Base-by-base conservation (phyloP, 139 green algal genomes). In the Pedinophyceae sp. region DNA sequence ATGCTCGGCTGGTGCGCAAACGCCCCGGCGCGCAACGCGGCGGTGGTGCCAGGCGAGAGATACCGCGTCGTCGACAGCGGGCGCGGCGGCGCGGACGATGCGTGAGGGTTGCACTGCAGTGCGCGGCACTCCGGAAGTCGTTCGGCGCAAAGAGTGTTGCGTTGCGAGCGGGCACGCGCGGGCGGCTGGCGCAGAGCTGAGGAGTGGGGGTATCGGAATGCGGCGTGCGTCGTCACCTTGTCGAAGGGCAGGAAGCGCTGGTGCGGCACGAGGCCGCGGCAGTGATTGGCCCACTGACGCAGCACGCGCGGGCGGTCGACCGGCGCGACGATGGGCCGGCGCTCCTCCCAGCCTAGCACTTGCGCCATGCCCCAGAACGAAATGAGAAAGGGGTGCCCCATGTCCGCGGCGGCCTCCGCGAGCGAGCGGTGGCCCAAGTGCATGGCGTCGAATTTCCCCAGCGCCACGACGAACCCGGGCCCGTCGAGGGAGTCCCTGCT, bases 401-500 rank as follows among this genome's bases (percentile, higher is more conserved):
- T 38, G 2, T 52, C 30, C 10, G 62, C 62, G 16, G 77, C 77
- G 4, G 63, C 57, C 10, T 54, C 40, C 22, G 76, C 84, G 22
- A 96, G 62, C 23, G 66, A 57, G 18, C 69, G 57, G 66, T 96
- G 88, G 15, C 87, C 88, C 1, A 68, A 59, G 68, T 96, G 88
- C 54, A 96, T 66, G 2, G 84, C 84, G 55, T 96, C 85, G 59
- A 95, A 96, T 68, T 96, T 96, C 20, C 87, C 87, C 7, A 94
- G 66, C 0, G 83, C 85, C 1, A 93, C 78, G 6, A 43, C 34
- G 34, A 43, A 43, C 10, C 34, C 13, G 34, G 34, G 34, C 34
- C n/a, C n/a, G n/a, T n/a, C n/a, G n/a, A n/a, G n/a, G n/a, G n/a
- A n/a, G n/a, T n/a, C n/a, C n/a, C n/a, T n/a, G n/a, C n/a, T n/a